phyloP scores from a whole-genome alignment of 306 rosid species.

The Prunus mongolica region DNA sequence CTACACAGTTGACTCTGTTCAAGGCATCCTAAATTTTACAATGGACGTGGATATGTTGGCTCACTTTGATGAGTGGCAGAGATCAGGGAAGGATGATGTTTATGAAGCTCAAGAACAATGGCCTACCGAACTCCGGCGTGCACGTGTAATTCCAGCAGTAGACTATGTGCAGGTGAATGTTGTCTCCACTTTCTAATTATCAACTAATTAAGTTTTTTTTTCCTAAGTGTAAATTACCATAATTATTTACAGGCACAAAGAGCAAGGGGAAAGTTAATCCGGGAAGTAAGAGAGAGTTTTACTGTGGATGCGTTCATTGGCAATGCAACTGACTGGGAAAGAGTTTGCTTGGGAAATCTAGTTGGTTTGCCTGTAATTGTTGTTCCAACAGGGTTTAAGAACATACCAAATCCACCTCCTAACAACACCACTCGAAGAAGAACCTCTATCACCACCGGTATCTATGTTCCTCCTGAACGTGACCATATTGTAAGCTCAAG shows the following conservation, averaged over 20 bases:
- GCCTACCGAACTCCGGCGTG: constrained; percentile 65
- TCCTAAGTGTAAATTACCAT: too few species aligned
- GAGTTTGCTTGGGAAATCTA: constrained; percentile 71
- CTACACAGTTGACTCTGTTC: constrained; percentile 70
- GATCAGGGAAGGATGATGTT: constrained; percentile 50
- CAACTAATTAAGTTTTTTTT: too few species aligned
- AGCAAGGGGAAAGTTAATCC: constrained; percentile 62
- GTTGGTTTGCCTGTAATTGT: constrained; percentile 75
- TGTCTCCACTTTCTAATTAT: neutral
- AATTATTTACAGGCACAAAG: constrained; percentile 62
- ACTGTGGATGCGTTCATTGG: constrained; percentile 73
- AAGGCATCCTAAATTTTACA: constrained; percentile 77
- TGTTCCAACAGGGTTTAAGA: constrained; percentile 69
- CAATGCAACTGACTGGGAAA: constrained; percentile 91
- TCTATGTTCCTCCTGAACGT: constrained; percentile 65
- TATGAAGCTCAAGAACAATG: constrained; percentile 85
- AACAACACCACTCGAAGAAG: constrained; percentile 38
- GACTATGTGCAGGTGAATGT: constrained; percentile 66
- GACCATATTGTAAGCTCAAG: constrained; percentile 53
- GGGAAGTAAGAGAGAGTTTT: constrained; percentile 63
- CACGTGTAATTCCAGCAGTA: constrained; percentile 66
- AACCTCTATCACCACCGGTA: constrained; percentile 61
- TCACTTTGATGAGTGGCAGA: constrained; percentile 87
- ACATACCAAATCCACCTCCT: constrained; percentile 48
- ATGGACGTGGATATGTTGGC: constrained; percentile 90